Base-by-base conservation (phyloP, 2,329 filamentous ascomycete genomes). In the Neopestalotiopsis sp. region DNA sequence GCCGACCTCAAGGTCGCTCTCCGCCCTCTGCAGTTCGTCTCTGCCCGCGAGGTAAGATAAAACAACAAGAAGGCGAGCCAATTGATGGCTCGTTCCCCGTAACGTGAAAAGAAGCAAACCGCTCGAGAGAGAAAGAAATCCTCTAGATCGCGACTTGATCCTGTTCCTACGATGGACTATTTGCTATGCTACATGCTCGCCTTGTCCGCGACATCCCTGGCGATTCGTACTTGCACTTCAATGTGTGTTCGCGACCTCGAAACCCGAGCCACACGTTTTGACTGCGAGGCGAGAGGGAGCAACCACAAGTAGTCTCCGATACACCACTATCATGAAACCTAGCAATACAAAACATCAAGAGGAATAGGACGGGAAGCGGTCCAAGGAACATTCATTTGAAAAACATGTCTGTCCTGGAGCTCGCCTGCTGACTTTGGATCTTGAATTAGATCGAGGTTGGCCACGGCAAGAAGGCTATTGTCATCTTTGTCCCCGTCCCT, bases 401-500 rank as follows among this genome's bases (percentile, higher is more conserved):
- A 38, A 71, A 71, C 69, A 65, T 67, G 71, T 76, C 66, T 75
- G 77, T 81, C 88, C 87, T 90, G 89, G 89, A 91, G 89, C 88
- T 91, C 89, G 90, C 89, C 90, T 89, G 90, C 90, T 91, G 89
- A 91, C 88, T 91, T 87, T 85, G 76, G 84, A 85, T 90, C 88
- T 89, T 79, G 75, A 52, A 84, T 81, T 87, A 99, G 96, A 96
- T 99, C 90, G 96, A 99, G 90, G 95, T 98, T 88, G 96, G 96
- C 90, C 95, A 98, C 90, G 96, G 96, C 92, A 97, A 97, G 92
- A 99, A 98, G 93, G 96, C 96, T 84, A 96, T 99, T 89, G 95
- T 97, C 90, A 97, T 99, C 93, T 99, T 99, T 93, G 96, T 99
- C 90, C 96, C 96, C 84, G 96, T 99, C 85, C 96, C 96, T 87